These are phyloP conservation scores for Neospermospora avenae DNA, from an alignment of 2,329 filamentous ascomycete species.

Conservation along the genomic window DNA sequence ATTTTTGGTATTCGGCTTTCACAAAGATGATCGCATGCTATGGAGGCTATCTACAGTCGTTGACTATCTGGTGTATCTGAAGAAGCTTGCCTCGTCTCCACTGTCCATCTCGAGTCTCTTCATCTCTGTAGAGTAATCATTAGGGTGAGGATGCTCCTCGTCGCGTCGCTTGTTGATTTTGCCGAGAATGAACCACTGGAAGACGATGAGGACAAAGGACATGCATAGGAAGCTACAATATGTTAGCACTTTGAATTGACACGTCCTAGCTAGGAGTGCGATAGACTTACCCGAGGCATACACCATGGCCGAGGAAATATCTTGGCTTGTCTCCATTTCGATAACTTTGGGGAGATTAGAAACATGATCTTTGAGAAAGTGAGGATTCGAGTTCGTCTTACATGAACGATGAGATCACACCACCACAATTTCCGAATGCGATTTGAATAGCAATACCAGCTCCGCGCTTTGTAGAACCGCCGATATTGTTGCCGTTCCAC, in stretches of 20 bases:
- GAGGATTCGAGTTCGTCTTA: not conserved
- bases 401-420: conserved; percentile 10
- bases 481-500: conserved; percentile 45
- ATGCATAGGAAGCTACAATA: conserved; percentile 4
- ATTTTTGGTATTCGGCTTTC: not conserved
- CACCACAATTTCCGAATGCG: conserved; percentile 51
- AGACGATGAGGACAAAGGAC: conserved; percentile 2
- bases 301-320: conserved; percentile 6
- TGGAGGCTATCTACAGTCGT: not conserved
- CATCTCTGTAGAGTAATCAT: conserved; percentile 3
- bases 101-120: conserved; percentile 11
- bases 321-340: conserved; percentile 5
- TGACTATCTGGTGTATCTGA: conserved; percentile 9
- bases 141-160: conserved; percentile 2
- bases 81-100: conserved; percentile 11
- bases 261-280: not conserved
- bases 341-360: not conserved
- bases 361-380: not conserved
- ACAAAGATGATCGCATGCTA: no score
- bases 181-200: conserved; percentile 1
- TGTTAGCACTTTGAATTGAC: not conserved
- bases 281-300: conserved; percentile 6
- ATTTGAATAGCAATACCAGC: conserved; percentile 65
- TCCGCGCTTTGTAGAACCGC: conserved; percentile 53
- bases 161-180: conserved; percentile 9